Percentiles rank a stretch among this genome's conserved stretches.
Conservation (phyloP, 306 rosid genomes). For the Myrica gale region DNA sequence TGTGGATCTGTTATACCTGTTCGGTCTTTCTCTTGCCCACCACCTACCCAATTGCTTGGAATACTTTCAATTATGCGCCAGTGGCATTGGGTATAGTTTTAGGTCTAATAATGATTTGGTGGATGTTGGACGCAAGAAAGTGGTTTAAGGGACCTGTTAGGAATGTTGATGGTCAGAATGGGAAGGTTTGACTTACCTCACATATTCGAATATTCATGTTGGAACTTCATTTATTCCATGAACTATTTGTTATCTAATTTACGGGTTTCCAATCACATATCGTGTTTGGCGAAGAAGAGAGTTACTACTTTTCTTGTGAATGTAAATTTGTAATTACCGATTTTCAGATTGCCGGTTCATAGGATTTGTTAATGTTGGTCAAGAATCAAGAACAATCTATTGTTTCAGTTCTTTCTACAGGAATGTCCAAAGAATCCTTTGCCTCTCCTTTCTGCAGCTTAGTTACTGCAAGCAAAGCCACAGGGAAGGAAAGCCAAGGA, state of each 20-base stretch:
- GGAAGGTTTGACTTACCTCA: slow-evolving; percentile 35
- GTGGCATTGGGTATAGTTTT: slow-evolving; percentile 60
- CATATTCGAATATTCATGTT: neutral
- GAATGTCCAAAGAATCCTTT: too few relatives aligned
- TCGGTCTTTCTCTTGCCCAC: slow-evolving; percentile 83
- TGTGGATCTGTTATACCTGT: slow-evolving; percentile 87
- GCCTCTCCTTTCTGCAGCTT: too few relatives aligned
- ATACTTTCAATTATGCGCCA: slow-evolving; percentile 82
- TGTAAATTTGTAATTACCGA: neutral
- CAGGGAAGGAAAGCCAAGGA: too few relatives aligned
- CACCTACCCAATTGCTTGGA: slow-evolving; percentile 62
- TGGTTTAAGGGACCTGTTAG: slow-evolving; percentile 92
- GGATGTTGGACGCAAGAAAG: slow-evolving; percentile 82
- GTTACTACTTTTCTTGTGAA: slow-evolving; percentile 15
- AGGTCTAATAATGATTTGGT: slow-evolving; percentile 77
- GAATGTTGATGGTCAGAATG: slow-evolving; percentile 59
- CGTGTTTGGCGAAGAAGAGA: neutral
- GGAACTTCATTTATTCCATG: neutral
- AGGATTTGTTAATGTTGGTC: neutral
- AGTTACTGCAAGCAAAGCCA: too few relatives aligned
- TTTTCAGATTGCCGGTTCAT: neutral
- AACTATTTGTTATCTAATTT: neutral
- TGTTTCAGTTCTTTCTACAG: too few relatives aligned
- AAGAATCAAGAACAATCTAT: neutral
- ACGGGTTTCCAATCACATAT: neutral